phyloP scores from a whole-genome alignment of 768 basidiomycete genomes.

The Lentinula aciculospora region DNA sequence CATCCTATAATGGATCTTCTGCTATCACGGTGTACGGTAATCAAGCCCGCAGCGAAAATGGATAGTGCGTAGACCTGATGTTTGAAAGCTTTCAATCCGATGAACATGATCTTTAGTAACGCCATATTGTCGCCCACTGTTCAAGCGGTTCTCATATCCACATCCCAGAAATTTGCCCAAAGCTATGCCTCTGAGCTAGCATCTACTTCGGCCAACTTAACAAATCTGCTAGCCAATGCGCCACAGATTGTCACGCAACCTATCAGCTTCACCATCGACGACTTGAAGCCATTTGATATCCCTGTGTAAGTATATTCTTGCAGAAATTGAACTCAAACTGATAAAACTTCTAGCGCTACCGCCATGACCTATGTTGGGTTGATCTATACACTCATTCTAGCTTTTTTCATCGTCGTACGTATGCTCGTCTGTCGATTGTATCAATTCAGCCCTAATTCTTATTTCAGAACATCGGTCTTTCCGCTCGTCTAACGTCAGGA shows the following conservation, averaged over 20 bases:
- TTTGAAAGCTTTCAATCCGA: slow-evolving; percentile 7
- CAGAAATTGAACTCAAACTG: neutral
- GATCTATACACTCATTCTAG: slow-evolving; percentile 25
- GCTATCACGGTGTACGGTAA: slow-evolving; percentile 33
- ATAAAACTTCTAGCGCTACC: slow-evolving; percentile 21
- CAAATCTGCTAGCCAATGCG: slow-evolving; percentile 24
- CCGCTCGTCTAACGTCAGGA: slow-evolving; percentile 30
- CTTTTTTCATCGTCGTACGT: slow-evolving; percentile 23
- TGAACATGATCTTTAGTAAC: slow-evolving; percentile 10
- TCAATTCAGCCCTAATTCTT: neutral
- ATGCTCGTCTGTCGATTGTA: neutral
- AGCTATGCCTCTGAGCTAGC: slow-evolving; percentile 16
- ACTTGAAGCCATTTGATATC: slow-evolving; percentile 42
- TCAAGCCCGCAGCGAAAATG: slow-evolving; percentile 39
- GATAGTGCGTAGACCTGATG: slow-evolving; percentile 27
- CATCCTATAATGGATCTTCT: slow-evolving; percentile 27
- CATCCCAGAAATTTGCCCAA: slow-evolving; percentile 24
- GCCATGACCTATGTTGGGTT: slow-evolving; percentile 32
- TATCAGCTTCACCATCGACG: slow-evolving; percentile 29
- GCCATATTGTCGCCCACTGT: slow-evolving; percentile 12
- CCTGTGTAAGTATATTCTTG: slow-evolving; percentile 28
- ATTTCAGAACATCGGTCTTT: slow-evolving; percentile 23
- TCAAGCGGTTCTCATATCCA: slow-evolving; percentile 14
- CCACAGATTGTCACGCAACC: slow-evolving; percentile 34
- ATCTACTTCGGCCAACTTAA: slow-evolving; percentile 7